Evolutionary conservation across 2,329 filamentous ascomycete genomes (phyloP).

Genomic region (Ophiostoma australiae): DNA sequence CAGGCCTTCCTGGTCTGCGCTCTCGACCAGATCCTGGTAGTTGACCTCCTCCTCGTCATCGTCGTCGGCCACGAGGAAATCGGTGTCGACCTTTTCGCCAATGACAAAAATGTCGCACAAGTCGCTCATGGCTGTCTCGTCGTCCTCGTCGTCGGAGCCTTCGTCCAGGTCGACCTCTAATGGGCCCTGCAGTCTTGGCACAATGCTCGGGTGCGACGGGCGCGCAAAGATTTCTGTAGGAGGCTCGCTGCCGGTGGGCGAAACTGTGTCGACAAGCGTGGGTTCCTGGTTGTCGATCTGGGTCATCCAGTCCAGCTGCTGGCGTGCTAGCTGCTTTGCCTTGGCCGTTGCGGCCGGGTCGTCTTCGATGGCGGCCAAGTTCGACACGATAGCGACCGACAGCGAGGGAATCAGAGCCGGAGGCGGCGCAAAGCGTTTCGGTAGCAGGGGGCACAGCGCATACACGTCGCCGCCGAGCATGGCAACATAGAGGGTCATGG

Average conservation of each 20-base stretch:
- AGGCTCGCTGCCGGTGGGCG: slow-evolving; percentile 43
- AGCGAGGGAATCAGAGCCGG: slow-evolving; percentile 74
- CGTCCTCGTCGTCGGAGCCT: slow-evolving; percentile 50
- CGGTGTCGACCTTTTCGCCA: slow-evolving; percentile 56
- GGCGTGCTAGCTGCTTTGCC: slow-evolving; percentile 55
- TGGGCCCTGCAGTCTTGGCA: slow-evolving; percentile 59
- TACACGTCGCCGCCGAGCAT: slow-evolving; percentile 93
- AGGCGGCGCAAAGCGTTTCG: slow-evolving; percentile 76
- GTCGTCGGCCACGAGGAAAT: slow-evolving; percentile 59
- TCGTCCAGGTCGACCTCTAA: slow-evolving; percentile 54
- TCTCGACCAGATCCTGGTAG: slow-evolving; percentile 38
- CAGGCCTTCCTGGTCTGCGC: slow-evolving; percentile 54
- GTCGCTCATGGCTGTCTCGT: slow-evolving; percentile 50
- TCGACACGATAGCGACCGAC: slow-evolving; percentile 75
- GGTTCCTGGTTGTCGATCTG: slow-evolving; percentile 61
- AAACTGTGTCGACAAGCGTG: slow-evolving; percentile 42
- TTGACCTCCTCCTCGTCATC: slow-evolving; percentile 52
- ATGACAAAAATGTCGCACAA: slow-evolving; percentile 60
- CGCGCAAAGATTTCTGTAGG: slow-evolving; percentile 53
- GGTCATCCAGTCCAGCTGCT: slow-evolving; percentile 64
- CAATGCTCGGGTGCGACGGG: slow-evolving; percentile 52
- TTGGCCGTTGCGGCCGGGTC: slow-evolving; percentile 50
- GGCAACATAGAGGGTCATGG: slow-evolving; percentile 96
- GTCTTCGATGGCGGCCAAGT: slow-evolving; percentile 58
- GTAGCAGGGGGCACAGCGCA: slow-evolving; percentile 83